Conservation (phyloP, 305 asterid species). For the Lippia alba region DNA sequence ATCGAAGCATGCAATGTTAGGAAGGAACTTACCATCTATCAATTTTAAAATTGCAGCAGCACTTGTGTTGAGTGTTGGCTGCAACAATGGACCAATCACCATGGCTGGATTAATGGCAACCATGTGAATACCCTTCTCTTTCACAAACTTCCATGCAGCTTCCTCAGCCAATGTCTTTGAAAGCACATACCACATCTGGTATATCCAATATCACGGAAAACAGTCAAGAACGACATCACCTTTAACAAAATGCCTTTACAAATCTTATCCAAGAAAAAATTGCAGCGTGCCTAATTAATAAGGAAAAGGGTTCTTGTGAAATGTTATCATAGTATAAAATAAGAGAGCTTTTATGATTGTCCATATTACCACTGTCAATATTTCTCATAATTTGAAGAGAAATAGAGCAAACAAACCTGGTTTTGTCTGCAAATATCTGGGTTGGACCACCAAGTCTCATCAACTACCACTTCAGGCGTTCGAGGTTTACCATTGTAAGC, state of each 20-base stretch:
- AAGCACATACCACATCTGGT: conserved; percentile 60
- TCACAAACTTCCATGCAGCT: conserved; percentile 57
- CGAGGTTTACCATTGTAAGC: conserved; percentile 45
- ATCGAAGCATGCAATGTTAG: background rate
- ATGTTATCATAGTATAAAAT: too few species aligned
- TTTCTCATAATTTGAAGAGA: background rate
- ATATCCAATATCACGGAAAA: background rate
- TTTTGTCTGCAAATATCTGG: conserved; percentile 45
- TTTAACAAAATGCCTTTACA: background rate
- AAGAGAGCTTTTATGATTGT: background rate
- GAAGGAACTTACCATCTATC: conserved; percentile 36
- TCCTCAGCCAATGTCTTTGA: conserved; percentile 47
- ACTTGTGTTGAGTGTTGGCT: conserved; percentile 61
- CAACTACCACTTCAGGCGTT: conserved; percentile 46
- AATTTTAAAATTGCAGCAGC: conserved; percentile 43
- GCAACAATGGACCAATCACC: conserved; percentile 62
- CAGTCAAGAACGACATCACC: background rate
- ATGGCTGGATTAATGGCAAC: conserved; percentile 52
- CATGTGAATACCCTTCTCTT: conserved; percentile 60
- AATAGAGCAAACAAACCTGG: conserved; percentile 32
- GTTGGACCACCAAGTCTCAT: conserved; percentile 55
- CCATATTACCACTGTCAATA: background rate
- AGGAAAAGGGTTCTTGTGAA: too few species aligned
- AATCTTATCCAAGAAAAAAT: too few species aligned
- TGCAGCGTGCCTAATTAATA: too few species aligned